Conservation (phyloP, 371 early-diverging fungal genomes). For the Nematocida sp. region DNA sequence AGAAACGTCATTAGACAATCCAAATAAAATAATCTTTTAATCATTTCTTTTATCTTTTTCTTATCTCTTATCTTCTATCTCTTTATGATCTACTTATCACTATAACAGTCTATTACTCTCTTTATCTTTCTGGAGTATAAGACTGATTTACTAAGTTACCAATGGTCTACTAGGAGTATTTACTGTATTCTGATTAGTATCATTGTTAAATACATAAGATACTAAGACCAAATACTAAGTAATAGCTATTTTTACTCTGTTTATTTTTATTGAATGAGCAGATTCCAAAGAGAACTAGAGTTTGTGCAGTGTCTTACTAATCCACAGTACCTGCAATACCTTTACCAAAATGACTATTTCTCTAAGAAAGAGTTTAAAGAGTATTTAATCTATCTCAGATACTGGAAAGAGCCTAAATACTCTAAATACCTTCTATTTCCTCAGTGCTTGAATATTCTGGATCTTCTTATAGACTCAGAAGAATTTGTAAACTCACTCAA, state of each 20-base stretch:
- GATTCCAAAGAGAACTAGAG: constrained; percentile 64
- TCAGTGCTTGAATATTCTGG: constrained; percentile 60
- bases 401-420: constrained; percentile 59
- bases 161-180: too few relatives aligned
- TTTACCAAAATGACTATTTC: constrained; percentile 62
- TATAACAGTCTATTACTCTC: too few relatives aligned
- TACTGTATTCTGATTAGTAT: too few relatives aligned
- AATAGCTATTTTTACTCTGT: background rate
- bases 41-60: too few relatives aligned
- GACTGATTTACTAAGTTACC: too few relatives aligned
- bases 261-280: constrained; percentile 18
- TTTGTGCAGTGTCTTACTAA: constrained; percentile 65
- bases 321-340: constrained; percentile 62
- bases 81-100: too few relatives aligned
- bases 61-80: too few relatives aligned
- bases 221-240: background rate
- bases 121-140: too few relatives aligned
- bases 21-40: too few relatives aligned
- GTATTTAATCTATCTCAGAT: constrained; percentile 58
- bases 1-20: too few relatives aligned
- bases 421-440: constrained; percentile 62
- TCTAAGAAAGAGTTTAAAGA: constrained; percentile 53
- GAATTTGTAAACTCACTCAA: constrained; percentile 48
- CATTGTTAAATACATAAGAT: too few relatives aligned
- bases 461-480: constrained; percentile 50